Evolutionary conservation across 2,329 filamentous ascomycete species (phyloP), one percentile per base, ranked within the genome.

Genomic region (Xylariales sp.): DNA sequence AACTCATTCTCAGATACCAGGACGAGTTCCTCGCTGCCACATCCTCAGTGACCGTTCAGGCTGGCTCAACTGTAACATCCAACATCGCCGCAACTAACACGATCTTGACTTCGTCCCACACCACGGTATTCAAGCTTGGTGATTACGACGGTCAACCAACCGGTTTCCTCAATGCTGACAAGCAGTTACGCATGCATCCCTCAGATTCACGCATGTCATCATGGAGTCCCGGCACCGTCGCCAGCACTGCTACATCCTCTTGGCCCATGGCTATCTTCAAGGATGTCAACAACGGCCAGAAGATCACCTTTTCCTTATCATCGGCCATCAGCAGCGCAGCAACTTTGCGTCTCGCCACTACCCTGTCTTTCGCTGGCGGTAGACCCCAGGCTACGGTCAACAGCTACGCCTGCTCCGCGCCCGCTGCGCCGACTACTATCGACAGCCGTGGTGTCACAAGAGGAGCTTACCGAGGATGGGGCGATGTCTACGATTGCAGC

Each of bases 181-280:
- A 76, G 41, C 73, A 79, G 48, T 62, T 73, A 19, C 66, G 73
- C 31, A 80, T 80, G 77, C 76, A 80, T 47, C 74, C 73, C 2
- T 69, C 69, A 0, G 76, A 79, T 51, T 58, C 57, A 3, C 68
- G 75, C 36, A 79, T 79, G 75, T 60, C 60, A 3, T 58, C 60
- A 5, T 79, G 76, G 76, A 66, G 64, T 2, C 64, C 73, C 0
- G 52, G 66, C 7, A 77, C 72, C 3, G 71, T 78, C 1, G 74
- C 73, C 10, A 66, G 65, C 4, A 72, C 68, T 4, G 50, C 59
- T 3, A 51, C 68, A 1, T 61, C 62, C 4, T 65, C 68, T 10
- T 74, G 79, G 45, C 76, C 77, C 2, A 80, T 80, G 77, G 76
- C 76, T 1, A 57, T 78, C 8, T 74, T 76, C 53, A 70, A 74